These are phyloP conservation scores for Calonectria crousiana DNA, from an alignment of 2,329 filamentous ascomycete species.

Conservation along the genomic window DNA sequence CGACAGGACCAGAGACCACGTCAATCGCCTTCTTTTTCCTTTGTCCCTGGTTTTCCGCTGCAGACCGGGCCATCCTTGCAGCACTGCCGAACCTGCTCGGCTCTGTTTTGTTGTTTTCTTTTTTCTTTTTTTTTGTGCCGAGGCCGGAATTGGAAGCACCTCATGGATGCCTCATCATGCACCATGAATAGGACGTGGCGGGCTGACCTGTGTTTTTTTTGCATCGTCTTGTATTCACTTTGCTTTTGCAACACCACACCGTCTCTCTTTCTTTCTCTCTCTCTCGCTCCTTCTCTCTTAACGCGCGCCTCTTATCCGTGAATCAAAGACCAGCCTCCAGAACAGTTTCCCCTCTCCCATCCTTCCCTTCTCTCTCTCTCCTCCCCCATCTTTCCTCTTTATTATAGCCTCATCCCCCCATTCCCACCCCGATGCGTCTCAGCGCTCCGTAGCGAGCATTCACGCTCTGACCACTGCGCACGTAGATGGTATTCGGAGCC, in stretches of 20 bases:
- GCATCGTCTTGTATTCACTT: slow-evolving; percentile 9
- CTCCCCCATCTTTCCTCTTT: background rate
- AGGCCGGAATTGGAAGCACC: background rate
- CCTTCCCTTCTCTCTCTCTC: background rate
- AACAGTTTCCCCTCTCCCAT: background rate
- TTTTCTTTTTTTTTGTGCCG: background rate
- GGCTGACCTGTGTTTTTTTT: background rate
- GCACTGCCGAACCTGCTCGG: background rate
- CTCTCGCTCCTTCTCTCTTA: background rate
- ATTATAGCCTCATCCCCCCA: background rate
- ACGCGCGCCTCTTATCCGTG: background rate
- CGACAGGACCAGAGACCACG: background rate
- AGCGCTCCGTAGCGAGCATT: background rate
- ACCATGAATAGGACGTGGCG: background rate
- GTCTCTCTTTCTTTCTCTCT: background rate
- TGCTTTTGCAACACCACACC: slow-evolving; percentile 3
- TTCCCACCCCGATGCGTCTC: background rate
- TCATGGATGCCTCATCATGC: background rate
- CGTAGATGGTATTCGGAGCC: background rate
- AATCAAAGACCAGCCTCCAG: background rate
- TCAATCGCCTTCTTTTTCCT: background rate
- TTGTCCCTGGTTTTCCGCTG: background rate
- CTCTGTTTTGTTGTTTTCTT: background rate
- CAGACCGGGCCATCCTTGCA: background rate
- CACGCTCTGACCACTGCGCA: background rate